Evolutionary conservation across 345 rosid species (phyloP).

Genomic region (Dimocarpus longan): DNA sequence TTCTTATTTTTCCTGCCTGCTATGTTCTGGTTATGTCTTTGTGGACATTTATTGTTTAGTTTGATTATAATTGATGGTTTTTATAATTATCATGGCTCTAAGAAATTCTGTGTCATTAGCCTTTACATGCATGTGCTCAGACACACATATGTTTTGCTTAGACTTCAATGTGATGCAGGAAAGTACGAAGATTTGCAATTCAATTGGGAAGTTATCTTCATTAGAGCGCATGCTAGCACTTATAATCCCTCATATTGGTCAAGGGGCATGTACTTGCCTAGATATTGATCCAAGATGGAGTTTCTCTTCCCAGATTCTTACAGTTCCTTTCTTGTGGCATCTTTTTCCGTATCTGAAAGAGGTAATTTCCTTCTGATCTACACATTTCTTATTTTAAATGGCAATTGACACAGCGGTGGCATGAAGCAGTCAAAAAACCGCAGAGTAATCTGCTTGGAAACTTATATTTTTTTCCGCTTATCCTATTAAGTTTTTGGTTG

Average conservation of each 20-base stretch:
- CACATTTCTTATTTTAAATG: not conserved
- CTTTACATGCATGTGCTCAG: constrained; percentile 17
- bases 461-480: not conserved
- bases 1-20: not conserved
- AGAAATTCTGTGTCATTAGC: constrained; percentile 2
- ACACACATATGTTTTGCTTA: not conserved
- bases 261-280: constrained; percentile 67
- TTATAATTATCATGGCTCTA: constrained; percentile 15
- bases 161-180: constrained; percentile 53
- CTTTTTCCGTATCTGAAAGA: constrained; percentile 76
- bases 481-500: not conserved
- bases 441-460: not conserved
- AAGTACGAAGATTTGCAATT: constrained; percentile 33
- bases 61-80: no score
- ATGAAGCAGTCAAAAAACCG: not conserved
- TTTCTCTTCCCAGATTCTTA: constrained; percentile 84
- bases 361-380: constrained; percentile 42
- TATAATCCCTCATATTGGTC: constrained; percentile 67
- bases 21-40: not conserved
- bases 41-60: no score
- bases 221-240: constrained; percentile 63
- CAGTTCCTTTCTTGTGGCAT: constrained; percentile 85
- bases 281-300: constrained; percentile 63
- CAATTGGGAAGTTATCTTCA: constrained; percentile 42
- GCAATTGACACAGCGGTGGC: not conserved